Conservation (phyloP, 1,139 yeast genomes). For the Meyerozyma guilliermondii region DNA sequence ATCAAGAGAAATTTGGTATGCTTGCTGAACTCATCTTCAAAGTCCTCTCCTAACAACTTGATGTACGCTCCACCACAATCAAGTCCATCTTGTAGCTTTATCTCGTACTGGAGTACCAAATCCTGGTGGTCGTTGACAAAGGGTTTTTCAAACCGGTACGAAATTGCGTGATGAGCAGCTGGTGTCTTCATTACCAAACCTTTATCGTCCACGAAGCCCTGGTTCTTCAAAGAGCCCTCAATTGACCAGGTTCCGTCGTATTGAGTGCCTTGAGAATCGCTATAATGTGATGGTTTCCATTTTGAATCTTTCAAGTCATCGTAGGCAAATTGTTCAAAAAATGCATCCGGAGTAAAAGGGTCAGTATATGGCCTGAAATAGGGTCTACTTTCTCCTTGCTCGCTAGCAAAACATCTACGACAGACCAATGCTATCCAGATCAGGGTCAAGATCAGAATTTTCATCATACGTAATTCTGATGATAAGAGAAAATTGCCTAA, state of each 20-base stretch:
- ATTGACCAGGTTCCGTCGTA: conserved; percentile 74
- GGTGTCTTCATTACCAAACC: conserved; percentile 73
- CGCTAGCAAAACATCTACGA: background rate
- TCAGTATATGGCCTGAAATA: background rate
- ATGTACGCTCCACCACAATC: conserved; percentile 88
- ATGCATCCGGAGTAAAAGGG: conserved; percentile 29
- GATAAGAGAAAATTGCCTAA: background rate
- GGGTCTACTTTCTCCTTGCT: background rate
- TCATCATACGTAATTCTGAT: background rate
- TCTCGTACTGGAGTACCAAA: conserved; percentile 83
- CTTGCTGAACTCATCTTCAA: conserved; percentile 42
- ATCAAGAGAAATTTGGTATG: conserved; percentile 75
- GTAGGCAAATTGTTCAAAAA: conserved; percentile 66
- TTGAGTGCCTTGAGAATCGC: conserved; percentile 47
- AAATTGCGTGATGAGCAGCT: conserved; percentile 79
- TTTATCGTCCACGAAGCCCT: conserved; percentile 58
- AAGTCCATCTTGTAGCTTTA: conserved; percentile 71
- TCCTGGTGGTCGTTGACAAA: conserved; percentile 55
- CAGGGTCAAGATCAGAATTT: background rate
- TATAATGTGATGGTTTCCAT: conserved; percentile 65
- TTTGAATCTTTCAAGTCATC: conserved; percentile 33
- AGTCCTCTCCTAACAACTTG: conserved; percentile 56
- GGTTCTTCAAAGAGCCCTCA: conserved; percentile 46
- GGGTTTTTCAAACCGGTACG: conserved; percentile 49
- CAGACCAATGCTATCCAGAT: background rate